phyloP scores from a whole-genome alignment of 2,329 filamentous ascomycete species.

The Helminthosporium solani region DNA sequence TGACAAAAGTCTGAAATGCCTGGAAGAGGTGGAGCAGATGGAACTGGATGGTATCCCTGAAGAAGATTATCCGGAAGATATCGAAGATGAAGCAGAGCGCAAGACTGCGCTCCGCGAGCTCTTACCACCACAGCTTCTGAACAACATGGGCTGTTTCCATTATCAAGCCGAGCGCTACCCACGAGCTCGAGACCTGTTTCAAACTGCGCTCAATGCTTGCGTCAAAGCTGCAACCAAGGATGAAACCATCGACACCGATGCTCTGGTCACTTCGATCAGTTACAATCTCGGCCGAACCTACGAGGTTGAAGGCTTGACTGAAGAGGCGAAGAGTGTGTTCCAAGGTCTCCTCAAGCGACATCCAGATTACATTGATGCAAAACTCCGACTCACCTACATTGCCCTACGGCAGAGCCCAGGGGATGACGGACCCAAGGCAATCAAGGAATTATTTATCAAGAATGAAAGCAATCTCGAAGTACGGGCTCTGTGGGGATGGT shows the following conservation, averaged over 20 bases:
- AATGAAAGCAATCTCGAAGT: conserved; percentile 87
- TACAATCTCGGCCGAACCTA: conserved; percentile 95
- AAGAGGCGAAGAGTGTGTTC: conserved; percentile 86
- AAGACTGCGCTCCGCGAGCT: conserved; percentile 68
- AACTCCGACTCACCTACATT: conserved; percentile 85
- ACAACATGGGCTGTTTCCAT: conserved; percentile 96
- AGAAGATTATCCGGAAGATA: conserved; percentile 64
- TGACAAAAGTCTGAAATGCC: conserved; percentile 87
- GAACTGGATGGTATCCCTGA: conserved; percentile 77
- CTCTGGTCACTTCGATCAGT: conserved; percentile 90
- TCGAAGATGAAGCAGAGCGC: conserved; percentile 48
- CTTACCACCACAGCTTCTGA: conserved; percentile 85
- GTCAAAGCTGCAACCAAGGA: conserved; percentile 77
- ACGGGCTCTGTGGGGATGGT: conserved; percentile 92
- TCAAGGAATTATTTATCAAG: conserved; percentile 81
- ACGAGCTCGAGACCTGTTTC: conserved; percentile 81
- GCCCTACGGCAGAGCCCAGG: conserved; percentile 76
- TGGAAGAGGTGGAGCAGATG: conserved; percentile 88
- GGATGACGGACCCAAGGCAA: conserved; percentile 82
- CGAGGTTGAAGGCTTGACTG: conserved; percentile 76
- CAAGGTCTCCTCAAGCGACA: conserved; percentile 82
- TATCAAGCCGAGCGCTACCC: conserved; percentile 83
- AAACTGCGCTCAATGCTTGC: conserved; percentile 86
- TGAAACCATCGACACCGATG: conserved; percentile 78
- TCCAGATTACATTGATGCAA: conserved; percentile 88